Conservation (phyloP, 768 basidiomycete genomes). For the Obba rivulosa region DNA sequence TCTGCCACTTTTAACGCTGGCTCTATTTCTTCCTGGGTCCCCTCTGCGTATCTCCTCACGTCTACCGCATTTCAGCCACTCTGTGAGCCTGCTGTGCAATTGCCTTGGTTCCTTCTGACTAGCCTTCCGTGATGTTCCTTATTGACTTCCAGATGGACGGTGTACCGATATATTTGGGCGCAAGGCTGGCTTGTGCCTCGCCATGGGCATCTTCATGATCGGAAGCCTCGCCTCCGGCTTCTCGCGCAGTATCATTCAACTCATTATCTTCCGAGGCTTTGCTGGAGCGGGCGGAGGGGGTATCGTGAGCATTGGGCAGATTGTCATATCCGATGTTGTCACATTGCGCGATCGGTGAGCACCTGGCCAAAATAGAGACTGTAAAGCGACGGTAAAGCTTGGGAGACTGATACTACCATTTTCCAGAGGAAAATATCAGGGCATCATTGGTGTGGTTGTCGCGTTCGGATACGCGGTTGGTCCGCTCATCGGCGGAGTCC, state of each 20-base stretch:
- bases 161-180: constrained; percentile 67
- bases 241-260: constrained; percentile 54
- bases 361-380: too few species aligned
- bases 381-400: background rate
- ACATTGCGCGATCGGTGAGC: constrained; percentile 57
- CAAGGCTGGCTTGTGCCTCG: constrained; percentile 51
- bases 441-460: constrained; percentile 58
- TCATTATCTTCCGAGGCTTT: constrained; percentile 66
- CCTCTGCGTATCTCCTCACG: constrained; percentile 65
- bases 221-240: constrained; percentile 67
- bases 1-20: constrained; percentile 61
- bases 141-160: constrained; percentile 36
- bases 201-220: constrained; percentile 59
- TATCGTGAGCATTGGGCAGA: constrained; percentile 64
- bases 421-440: constrained; percentile 68
- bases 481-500: constrained; percentile 60
- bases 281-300: constrained; percentile 71
- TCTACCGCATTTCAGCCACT: constrained; percentile 57
- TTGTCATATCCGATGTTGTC: constrained; percentile 70
- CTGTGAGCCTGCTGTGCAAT: constrained; percentile 13
- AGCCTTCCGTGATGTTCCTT: constrained; percentile 24
- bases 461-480: constrained; percentile 63
- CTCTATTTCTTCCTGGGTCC: constrained; percentile 64
- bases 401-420: background rate
- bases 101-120: constrained; percentile 15